phyloP scores from a whole-genome alignment of 148 eudicot species.

The Vaccinium macrocarpon region DNA sequence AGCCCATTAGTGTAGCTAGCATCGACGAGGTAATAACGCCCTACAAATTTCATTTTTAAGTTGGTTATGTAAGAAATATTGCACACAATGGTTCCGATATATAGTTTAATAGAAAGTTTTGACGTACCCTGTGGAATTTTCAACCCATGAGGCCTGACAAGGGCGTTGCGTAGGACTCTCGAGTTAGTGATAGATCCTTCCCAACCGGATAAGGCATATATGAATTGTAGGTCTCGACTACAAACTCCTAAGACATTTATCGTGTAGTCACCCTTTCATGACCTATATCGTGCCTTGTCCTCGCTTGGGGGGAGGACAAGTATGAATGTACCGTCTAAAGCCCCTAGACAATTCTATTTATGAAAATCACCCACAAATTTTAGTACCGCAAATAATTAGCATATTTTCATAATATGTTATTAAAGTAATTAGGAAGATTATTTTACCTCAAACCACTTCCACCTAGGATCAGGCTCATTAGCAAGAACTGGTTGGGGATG shows the following conservation, averaged over 20 bases:
- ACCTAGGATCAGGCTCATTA: too few species aligned
- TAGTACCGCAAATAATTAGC: too few species aligned
- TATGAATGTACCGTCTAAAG: neutral
- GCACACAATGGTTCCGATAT: neutral
- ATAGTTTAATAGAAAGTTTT: neutral
- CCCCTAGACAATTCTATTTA: neutral
- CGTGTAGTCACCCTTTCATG: too few species aligned
- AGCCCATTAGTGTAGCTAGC: conserved; percentile 24
- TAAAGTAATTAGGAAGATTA: too few species aligned
- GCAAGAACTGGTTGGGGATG: too few species aligned
- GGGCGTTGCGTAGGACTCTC: neutral
- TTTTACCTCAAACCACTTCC: too few species aligned
- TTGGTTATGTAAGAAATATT: too few species aligned
- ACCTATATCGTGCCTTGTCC: too few species aligned
- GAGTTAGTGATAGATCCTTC: conserved; percentile 19
- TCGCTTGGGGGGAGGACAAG: too few species aligned
- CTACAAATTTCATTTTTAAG: neutral
- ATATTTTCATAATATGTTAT: too few species aligned
- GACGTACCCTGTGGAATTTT: neutral
- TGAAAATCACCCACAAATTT: too few species aligned
- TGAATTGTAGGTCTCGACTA: conserved; percentile 19
- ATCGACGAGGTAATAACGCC: conserved; percentile 25
- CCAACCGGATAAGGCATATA: conserved; percentile 29
- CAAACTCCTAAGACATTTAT: conserved; percentile 25
- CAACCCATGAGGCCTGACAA: neutral